Evolutionary conservation across 75 land plant species (phyloP).

Genomic region (Sequoiadendron giganteum): DNA sequence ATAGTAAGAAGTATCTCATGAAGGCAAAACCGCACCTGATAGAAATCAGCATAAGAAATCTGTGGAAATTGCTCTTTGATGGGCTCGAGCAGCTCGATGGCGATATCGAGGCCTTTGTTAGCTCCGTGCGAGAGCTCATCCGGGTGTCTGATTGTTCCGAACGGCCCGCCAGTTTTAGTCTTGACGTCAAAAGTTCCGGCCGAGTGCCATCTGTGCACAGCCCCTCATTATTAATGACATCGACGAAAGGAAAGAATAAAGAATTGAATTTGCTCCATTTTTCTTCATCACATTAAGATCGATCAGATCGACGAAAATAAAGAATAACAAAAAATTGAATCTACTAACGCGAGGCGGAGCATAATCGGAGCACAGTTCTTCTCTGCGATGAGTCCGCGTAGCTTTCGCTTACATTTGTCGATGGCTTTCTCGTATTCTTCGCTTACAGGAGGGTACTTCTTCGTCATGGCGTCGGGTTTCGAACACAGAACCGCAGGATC

Average conservation of each 20-base stretch:
- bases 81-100: slow-evolving; percentile 66
- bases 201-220: slow-evolving; percentile 79
- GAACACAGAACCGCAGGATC: not conserved
- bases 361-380: slow-evolving; percentile 89
- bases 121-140: slow-evolving; percentile 73
- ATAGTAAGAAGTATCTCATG: not conserved
- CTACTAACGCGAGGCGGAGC: slow-evolving; percentile 79
- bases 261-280: slow-evolving; percentile 13
- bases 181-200: slow-evolving; percentile 86
- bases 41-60: slow-evolving; percentile 80
- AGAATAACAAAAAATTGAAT: slow-evolving; percentile 12
- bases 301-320: slow-evolving; percentile 4
- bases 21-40: slow-evolving; percentile 49
- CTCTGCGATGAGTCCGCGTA: slow-evolving; percentile 82
- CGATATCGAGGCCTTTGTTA: slow-evolving; percentile 86
- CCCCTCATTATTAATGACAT: not conserved
- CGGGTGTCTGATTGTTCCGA: slow-evolving; percentile 70
- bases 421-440: slow-evolving; percentile 77
- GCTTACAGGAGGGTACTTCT: slow-evolving; percentile 65
- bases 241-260: slow-evolving; percentile 9
- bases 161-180: slow-evolving; percentile 88
- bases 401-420: slow-evolving; percentile 66
- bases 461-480: slow-evolving; percentile 1
- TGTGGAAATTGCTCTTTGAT: slow-evolving; percentile 80
- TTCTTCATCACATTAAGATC: not conserved